A percentile compares a stretch with the other conserved stretches of the same genome.
These are phyloP conservation scores for Starmerella etchellsii DNA, from an alignment of 805 yeast genomes.

Conservation along the genomic window DNA sequence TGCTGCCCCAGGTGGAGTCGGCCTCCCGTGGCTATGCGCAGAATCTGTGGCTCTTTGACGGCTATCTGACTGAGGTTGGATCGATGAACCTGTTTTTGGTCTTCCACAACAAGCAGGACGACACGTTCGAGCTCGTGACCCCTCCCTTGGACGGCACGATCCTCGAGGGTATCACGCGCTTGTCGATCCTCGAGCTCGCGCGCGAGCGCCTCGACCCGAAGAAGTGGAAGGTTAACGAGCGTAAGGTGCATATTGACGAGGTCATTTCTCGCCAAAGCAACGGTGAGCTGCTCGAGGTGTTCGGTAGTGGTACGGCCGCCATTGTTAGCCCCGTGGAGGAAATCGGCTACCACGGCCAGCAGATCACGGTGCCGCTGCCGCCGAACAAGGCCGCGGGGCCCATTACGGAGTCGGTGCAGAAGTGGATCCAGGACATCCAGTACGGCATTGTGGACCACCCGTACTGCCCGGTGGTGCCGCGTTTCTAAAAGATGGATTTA, in stretches of 20 bases:
- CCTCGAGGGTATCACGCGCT: slow-evolving; percentile 93
- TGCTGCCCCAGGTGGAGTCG: slow-evolving; percentile 80
- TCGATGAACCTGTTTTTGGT: slow-evolving; percentile 93
- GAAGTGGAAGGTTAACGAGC: slow-evolving; percentile 76
- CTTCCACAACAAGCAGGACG: slow-evolving; percentile 52
- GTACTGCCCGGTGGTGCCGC: slow-evolving; percentile 22
- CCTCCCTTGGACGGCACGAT: slow-evolving; percentile 97
- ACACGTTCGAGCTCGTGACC: slow-evolving; percentile 83
- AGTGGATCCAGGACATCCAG: slow-evolving; percentile 82
- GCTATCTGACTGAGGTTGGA: slow-evolving; percentile 86
- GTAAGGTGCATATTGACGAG: slow-evolving; percentile 71
- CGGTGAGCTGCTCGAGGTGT: slow-evolving; percentile 85
- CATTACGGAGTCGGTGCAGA: slow-evolving; percentile 60
- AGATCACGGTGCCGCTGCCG: slow-evolving; percentile 64
- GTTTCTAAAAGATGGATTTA: neutral
- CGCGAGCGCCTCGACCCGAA: slow-evolving; percentile 58
- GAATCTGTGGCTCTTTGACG: slow-evolving; percentile 89
- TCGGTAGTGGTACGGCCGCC: slow-evolving; percentile 97
- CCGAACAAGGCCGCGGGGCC: slow-evolving; percentile 54
- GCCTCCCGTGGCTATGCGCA: slow-evolving; percentile 88
- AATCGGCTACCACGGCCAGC: slow-evolving; percentile 66
- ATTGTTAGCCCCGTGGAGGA: slow-evolving; percentile 86
- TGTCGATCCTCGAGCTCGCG: slow-evolving; percentile 65
- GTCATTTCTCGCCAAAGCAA: slow-evolving; percentile 61
- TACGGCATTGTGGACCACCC: slow-evolving; percentile 67